A percentile compares a stretch with the other conserved stretches of the same genome.
Evolutionary conservation across 805 yeast genomes (phyloP).

Genomic region (Vanderwaltozyma verrucispora): DNA sequence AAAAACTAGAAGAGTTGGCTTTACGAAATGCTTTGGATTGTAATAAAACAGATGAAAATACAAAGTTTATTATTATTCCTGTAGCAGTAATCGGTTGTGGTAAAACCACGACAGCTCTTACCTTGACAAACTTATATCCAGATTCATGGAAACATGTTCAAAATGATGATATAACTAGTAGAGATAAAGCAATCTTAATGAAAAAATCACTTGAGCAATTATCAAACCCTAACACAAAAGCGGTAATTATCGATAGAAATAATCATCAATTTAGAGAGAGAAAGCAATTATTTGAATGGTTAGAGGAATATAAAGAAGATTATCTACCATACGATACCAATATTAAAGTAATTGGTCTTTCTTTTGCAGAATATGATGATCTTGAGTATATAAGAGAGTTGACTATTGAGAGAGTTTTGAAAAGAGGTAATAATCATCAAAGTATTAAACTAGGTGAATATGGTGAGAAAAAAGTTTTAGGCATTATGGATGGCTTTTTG

Average conservation of each 20-base stretch:
- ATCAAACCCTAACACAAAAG: constrained; percentile 26
- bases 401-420: constrained; percentile 48
- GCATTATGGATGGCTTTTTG: constrained; percentile 67
- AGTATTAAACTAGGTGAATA: constrained; percentile 48
- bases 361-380: constrained; percentile 42
- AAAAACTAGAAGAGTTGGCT: constrained; percentile 29
- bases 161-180: constrained; percentile 59
- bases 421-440: constrained; percentile 84
- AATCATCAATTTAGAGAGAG: constrained; percentile 70
- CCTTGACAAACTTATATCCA: constrained; percentile 45
- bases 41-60: constrained; percentile 28
- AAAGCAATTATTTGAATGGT: constrained; percentile 46
- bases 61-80: constrained; percentile 62
- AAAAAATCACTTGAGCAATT: constrained; percentile 36
- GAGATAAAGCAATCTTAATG: constrained; percentile 40
- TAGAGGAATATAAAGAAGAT: constrained; percentile 33
- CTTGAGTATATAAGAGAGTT: constrained; percentile 35
- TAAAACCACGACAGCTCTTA: constrained; percentile 70
- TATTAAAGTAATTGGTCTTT: constrained; percentile 54
- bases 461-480: constrained; percentile 40
- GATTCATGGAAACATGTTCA: constrained; percentile 61
- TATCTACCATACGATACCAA: constrained; percentile 35
- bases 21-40: constrained; percentile 30
- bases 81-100: constrained; percentile 93
- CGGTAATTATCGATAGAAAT: constrained; percentile 73